phyloP scores from a whole-genome alignment of 1,139 yeast genomes.

The Lodderomyces parapsilosis region DNA sequence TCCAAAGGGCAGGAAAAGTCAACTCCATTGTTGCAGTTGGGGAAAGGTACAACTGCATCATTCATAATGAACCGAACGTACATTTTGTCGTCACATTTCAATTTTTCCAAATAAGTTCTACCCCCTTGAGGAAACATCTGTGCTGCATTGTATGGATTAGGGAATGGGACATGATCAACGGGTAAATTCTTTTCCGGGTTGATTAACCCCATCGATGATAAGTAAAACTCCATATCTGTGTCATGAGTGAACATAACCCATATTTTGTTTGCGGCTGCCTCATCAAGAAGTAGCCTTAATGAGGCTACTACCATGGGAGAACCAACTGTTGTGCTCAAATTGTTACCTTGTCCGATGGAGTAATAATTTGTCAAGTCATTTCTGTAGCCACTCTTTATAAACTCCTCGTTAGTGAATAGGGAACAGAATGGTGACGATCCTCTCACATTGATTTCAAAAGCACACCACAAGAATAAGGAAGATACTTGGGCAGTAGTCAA shows the following conservation, averaged over 20 bases:
- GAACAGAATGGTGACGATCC: slow-evolving; percentile 50
- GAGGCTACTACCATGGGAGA: slow-evolving; percentile 52
- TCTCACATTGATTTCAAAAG: slow-evolving; percentile 52
- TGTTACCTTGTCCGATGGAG: slow-evolving; percentile 50
- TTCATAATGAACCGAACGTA: slow-evolving; percentile 53
- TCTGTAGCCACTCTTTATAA: slow-evolving; percentile 32
- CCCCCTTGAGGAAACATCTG: slow-evolving; percentile 57
- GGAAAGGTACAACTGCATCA: slow-evolving; percentile 57
- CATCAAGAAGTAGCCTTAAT: slow-evolving; percentile 31
- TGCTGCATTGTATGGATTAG: slow-evolving; percentile 40
- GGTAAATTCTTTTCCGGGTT: slow-evolving; percentile 25
- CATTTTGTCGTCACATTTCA: slow-evolving; percentile 28
- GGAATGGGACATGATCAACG: slow-evolving; percentile 26
- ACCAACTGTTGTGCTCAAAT: slow-evolving; percentile 42
- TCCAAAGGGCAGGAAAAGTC: slow-evolving; percentile 55
- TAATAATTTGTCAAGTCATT: slow-evolving; percentile 48
- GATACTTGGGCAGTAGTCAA: slow-evolving; percentile 42
- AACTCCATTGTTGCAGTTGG: slow-evolving; percentile 52
- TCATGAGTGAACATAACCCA: slow-evolving; percentile 56
- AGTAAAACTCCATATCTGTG: slow-evolving; percentile 47
- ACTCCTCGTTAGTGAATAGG: slow-evolving; percentile 51
- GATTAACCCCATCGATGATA: slow-evolving; percentile 50
- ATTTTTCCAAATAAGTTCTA: slow-evolving; percentile 44
- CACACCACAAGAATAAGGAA: slow-evolving; percentile 46
- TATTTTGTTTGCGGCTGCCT: slow-evolving; percentile 28